These are phyloP conservation scores for Bonia amplexicaulis DNA, from an alignment of 176 grass and related monocot genomes.

Conservation along the genomic window DNA sequence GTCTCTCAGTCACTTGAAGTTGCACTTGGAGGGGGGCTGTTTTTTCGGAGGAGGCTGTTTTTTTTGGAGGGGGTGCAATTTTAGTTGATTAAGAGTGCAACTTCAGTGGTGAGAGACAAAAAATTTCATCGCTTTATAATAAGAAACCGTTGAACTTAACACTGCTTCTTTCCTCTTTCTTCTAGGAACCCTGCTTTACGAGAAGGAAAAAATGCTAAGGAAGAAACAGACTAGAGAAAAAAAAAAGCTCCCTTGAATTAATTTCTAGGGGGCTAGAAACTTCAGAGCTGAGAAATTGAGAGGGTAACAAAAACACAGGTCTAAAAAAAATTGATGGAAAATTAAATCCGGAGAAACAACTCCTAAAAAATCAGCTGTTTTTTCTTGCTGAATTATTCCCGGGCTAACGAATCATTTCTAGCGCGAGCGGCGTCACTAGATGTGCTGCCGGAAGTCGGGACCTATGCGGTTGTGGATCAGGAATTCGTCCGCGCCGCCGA, in stretches of 20 bases:
- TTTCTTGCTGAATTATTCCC: constrained; percentile 50
- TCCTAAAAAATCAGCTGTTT: constrained; percentile 29
- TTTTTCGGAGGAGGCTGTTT: no score
- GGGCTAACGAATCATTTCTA: constrained; percentile 36
- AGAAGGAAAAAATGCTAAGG: constrained; percentile 22
- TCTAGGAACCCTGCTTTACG: constrained; percentile 46
- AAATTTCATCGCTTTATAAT: no score
- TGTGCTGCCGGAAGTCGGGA: constrained; percentile 64
- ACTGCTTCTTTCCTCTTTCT: constrained; percentile 38
- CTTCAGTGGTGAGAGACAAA: no score
- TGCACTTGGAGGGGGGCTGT: no score
- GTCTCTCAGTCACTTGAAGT: no score
- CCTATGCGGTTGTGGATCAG: constrained; percentile 66
- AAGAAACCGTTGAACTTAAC: no score
- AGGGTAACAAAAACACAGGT: constrained; percentile 32
- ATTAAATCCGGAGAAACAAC: constrained; percentile 40
- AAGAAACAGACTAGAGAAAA: constrained; percentile 10
- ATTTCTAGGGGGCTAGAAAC: constrained; percentile 50
- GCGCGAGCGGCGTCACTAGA: constrained; percentile 36
- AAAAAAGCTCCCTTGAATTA: constrained; percentile 44
- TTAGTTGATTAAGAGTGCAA: no score
- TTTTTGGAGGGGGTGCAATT: no score
- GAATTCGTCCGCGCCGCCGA: constrained; percentile 54
- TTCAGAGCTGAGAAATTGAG: constrained; percentile 24
- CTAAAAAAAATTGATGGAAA: constrained; percentile 17